A percentile compares a stretch with the other conserved stretches of the same genome.
Evolutionary conservation across 176 grass and related monocot species (phyloP).

Genomic region (Carex littledalei): DNA sequence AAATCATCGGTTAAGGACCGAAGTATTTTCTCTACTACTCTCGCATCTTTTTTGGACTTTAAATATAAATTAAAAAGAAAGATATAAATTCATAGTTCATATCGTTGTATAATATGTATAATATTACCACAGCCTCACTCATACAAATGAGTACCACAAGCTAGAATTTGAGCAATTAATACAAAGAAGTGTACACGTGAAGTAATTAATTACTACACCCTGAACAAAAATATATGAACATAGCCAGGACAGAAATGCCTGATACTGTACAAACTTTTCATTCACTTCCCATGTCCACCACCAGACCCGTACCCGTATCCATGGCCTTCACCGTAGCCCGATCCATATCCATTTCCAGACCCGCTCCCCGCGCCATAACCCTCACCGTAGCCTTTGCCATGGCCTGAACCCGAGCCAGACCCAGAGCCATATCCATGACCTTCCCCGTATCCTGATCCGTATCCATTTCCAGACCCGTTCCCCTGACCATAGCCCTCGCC

Average conservation of each 20-base stretch:
- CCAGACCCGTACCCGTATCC: slow-evolving; percentile 18
- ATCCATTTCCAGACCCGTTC: background rate
- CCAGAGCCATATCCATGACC: slow-evolving; percentile 7
- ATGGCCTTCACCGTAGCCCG: slow-evolving; percentile 16
- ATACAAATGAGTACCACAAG: background rate
- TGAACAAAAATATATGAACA: background rate
- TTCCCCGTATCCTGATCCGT: background rate
- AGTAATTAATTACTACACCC: background rate
- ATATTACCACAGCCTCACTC: too few relatives aligned
- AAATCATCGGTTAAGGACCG: too few relatives aligned
- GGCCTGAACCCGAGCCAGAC: slow-evolving; percentile 29
- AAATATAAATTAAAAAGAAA: too few relatives aligned
- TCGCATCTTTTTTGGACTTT: too few relatives aligned
- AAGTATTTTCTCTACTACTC: too few relatives aligned
- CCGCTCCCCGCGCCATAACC: slow-evolving; percentile 19
- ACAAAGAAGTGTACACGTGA: background rate
- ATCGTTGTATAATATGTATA: too few relatives aligned
- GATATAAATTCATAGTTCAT: too few relatives aligned
- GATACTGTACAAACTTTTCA: background rate
- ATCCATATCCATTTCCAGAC: background rate
- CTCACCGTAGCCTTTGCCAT: slow-evolving; percentile 36
- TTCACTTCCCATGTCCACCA: background rate
- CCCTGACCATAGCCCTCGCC: slow-evolving; percentile 34
- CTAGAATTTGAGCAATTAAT: too few relatives aligned
- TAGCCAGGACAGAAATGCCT: background rate